Evolutionary conservation across 768 basidiomycete species (phyloP).

Genomic region (Termitomyces sp.): DNA sequence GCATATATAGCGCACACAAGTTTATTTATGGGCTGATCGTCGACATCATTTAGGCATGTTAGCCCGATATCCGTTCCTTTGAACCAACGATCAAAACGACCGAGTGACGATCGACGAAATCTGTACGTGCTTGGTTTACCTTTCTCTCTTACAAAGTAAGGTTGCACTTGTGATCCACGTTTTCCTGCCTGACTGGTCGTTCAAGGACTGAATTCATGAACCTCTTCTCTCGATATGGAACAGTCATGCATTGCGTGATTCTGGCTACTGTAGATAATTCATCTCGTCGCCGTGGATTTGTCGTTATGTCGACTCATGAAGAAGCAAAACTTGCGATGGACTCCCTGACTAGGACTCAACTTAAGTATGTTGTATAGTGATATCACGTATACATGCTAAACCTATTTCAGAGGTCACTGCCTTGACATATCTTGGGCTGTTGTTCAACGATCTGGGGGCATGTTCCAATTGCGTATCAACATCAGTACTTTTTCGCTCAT

Average conservation of each 20-base stretch:
- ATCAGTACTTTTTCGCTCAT: neutral
- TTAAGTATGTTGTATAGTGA: constrained; percentile 42
- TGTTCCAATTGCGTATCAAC: neutral
- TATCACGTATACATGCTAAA: neutral
- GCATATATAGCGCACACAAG: constrained; percentile 11
- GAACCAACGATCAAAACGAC: constrained; percentile 17
- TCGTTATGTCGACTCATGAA: constrained; percentile 72
- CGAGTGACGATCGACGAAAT: constrained; percentile 60
- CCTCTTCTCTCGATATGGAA: constrained; percentile 60
- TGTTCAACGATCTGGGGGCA: constrained; percentile 80
- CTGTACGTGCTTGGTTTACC: constrained; percentile 82
- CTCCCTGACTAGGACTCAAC: constrained; percentile 57
- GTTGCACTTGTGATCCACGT: constrained; percentile 1
- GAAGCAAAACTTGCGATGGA: constrained; percentile 70
- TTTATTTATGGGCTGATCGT: neutral
- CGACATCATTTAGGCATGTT: constrained; percentile 26
- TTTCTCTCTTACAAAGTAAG: constrained; percentile 74
- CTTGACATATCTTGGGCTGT: constrained; percentile 87
- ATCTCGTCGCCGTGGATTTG: constrained; percentile 76
- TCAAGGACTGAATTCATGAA: constrained; percentile 49
- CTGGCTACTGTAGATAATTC: constrained; percentile 81
- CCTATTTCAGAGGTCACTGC: constrained; percentile 50
- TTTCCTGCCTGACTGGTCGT: neutral
- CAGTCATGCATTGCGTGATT: constrained; percentile 71
- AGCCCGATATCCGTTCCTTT: constrained; percentile 23